phyloP scores from a whole-genome alignment of 2,329 filamentous ascomycete genomes.

The Escovopsis sp. region DNA sequence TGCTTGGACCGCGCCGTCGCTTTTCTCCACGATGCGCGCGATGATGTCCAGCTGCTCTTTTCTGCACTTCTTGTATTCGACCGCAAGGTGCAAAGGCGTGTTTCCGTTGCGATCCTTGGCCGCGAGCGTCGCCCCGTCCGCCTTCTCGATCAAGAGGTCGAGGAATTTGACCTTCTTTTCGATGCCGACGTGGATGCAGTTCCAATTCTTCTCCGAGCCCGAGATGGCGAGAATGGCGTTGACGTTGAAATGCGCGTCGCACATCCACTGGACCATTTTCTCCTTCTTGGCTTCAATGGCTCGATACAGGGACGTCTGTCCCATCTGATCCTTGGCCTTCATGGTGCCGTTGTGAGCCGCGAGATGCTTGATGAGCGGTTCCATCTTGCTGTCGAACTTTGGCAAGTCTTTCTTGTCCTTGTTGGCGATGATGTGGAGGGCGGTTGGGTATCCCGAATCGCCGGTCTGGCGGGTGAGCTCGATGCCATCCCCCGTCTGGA shows the following conservation, averaged over 20 bases:
- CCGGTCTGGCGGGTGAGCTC: constrained; percentile 5
- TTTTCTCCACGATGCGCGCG: constrained; percentile 6
- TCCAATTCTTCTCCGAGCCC: constrained; percentile 4
- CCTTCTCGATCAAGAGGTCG: constrained; percentile 6
- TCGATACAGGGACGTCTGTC: constrained; percentile 4
- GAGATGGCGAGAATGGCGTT: constrained; percentile 4
- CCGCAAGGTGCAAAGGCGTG: constrained; percentile 11
- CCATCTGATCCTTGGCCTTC: constrained; percentile 2
- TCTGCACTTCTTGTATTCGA: constrained; percentile 10
- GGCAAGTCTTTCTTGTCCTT: constrained; percentile 8
- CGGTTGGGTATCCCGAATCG: constrained; percentile 7
- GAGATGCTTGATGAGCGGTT: constrained; percentile 6
- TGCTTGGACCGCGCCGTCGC: constrained; percentile 5
- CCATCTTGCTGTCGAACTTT: constrained; percentile 8
- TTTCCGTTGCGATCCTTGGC: constrained; percentile 7
- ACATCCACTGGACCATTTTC: constrained; percentile 7
- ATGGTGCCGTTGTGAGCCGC: constrained; percentile 2
- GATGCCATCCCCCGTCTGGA: constrained; percentile 3
- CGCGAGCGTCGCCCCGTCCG: constrained; percentile 4
- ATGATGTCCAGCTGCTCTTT: constrained; percentile 8
- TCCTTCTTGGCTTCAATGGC: constrained; percentile 6
- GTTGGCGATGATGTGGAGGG: constrained; percentile 8
- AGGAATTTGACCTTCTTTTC: constrained; percentile 9
- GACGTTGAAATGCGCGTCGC: constrained; percentile 3
- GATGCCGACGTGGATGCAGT: constrained; percentile 5